These are phyloP conservation scores for Pestalotiopsis sp. DNA, from an alignment of 2,329 filamentous ascomycete genomes.

Conservation along the genomic window DNA sequence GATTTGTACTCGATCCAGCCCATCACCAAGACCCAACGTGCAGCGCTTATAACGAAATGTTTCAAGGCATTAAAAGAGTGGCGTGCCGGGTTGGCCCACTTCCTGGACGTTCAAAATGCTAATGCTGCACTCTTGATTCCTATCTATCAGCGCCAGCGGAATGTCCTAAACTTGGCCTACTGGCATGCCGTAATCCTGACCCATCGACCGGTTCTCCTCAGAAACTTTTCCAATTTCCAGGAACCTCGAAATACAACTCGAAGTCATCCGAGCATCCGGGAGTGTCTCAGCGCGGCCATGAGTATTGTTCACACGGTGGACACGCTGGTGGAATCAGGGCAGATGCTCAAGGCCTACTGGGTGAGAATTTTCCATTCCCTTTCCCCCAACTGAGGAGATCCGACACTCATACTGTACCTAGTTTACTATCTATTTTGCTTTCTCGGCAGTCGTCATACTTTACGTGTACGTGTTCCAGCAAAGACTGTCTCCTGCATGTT, in stretches of 20 bases:
- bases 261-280: conserved; percentile 23
- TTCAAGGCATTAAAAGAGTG: conserved; percentile 36
- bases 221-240: conserved; percentile 34
- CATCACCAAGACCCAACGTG: conserved; percentile 27
- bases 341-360: conserved; percentile 34
- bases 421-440: conserved; percentile 25
- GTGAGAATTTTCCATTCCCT: conserved; percentile 13
- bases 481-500: conserved; percentile 9
- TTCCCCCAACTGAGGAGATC: not conserved
- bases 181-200: conserved; percentile 45
- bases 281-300: conserved; percentile 29
- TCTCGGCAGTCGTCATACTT: conserved; percentile 28
- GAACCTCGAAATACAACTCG: conserved; percentile 16
- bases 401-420: not conserved
- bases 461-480: conserved; percentile 28
- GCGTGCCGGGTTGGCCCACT: conserved; percentile 36
- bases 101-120: conserved; percentile 40
- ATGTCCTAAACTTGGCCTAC: conserved; percentile 44
- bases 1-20: conserved; percentile 39
- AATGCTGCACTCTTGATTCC: conserved; percentile 37
- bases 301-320: conserved; percentile 28
- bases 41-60: conserved; percentile 29
- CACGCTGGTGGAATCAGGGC: conserved; percentile 24
- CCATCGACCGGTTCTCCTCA: conserved; percentile 39
- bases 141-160: conserved; percentile 43